Percentiles rank a stretch among this genome's conserved stretches.
phyloP scores from a whole-genome alignment of 108 stramenopile genomes.

The Cyclotella atomus region DNA sequence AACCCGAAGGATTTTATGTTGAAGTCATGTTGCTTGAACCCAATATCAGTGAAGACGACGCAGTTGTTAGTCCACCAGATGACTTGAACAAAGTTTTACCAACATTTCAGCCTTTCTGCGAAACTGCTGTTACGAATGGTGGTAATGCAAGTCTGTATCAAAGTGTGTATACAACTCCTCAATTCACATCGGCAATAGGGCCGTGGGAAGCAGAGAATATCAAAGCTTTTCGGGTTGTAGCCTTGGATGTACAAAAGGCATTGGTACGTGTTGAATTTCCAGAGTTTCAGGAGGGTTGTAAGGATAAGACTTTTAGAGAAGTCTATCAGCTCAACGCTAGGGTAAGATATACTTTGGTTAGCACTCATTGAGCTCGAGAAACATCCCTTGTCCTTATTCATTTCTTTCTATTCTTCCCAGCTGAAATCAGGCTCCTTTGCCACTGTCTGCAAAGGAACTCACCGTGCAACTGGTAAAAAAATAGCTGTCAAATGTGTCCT shows the following conservation, averaged over 20 bases:
- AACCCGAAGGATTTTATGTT: slow-evolving; percentile 26
- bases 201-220: slow-evolving; percentile 28
- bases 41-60: slow-evolving; percentile 9
- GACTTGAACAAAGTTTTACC: slow-evolving; percentile 23
- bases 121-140: neutral
- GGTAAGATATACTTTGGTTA: slow-evolving; percentile 52
- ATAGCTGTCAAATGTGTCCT: slow-evolving; percentile 87
- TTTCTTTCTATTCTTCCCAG: too few relatives aligned
- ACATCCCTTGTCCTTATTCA: too few relatives aligned
- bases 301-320: slow-evolving; percentile 71
- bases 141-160: neutral
- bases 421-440: slow-evolving; percentile 87
- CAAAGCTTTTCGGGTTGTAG: slow-evolving; percentile 48
- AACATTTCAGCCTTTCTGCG: neutral
- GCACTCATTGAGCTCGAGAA: too few relatives aligned
- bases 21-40: slow-evolving; percentile 28
- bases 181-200: slow-evolving; percentile 7
- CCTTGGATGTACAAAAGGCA: slow-evolving; percentile 64
- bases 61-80: slow-evolving; percentile 22
- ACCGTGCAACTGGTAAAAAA: slow-evolving; percentile 77
- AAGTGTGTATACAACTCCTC: slow-evolving; percentile 1
- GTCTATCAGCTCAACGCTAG: slow-evolving; percentile 84
- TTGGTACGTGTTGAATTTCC: slow-evolving; percentile 74
- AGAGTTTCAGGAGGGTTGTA: slow-evolving; percentile 76
- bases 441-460: slow-evolving; percentile 83